phyloP scores from a whole-genome alignment of 345 rosid species.

The Brassica incana region DNA sequence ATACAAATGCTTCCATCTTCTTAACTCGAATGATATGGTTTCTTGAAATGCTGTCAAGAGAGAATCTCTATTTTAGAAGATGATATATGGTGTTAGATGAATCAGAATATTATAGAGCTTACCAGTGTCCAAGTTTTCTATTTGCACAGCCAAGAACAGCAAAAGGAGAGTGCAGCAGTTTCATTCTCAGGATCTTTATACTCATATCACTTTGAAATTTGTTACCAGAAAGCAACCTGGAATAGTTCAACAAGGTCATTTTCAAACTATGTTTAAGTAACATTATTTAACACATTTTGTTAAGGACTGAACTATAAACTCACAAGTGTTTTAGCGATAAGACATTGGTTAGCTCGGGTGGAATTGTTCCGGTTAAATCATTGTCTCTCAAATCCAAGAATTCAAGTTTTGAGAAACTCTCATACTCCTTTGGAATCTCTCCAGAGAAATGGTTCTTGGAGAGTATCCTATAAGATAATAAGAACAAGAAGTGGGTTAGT shows the following conservation, averaged over 20 bases:
- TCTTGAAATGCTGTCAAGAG: constrained; percentile 54
- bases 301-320: constrained; percentile 51
- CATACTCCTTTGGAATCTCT: constrained; percentile 70
- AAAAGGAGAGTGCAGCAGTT: constrained; percentile 22
- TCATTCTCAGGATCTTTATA: constrained; percentile 48
- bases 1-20: constrained; percentile 40
- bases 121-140: constrained; percentile 72
- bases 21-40: constrained; percentile 45
- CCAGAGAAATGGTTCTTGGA: constrained; percentile 61
- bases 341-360: constrained; percentile 50
- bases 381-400: constrained; percentile 77
- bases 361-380: constrained; percentile 65
- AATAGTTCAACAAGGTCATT: constrained; percentile 11
- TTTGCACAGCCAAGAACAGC: constrained; percentile 41
- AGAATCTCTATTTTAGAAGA: background rate
- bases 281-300: constrained; percentile 30
- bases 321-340: constrained; percentile 64
- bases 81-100: background rate
- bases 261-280: background rate
- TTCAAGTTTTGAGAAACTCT: constrained; percentile 55
- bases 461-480: constrained; percentile 44
- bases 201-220: constrained; percentile 53
- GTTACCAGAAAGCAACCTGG: constrained; percentile 74
- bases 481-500: constrained; percentile 17
- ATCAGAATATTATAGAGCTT: constrained; percentile 28